phyloP scores from a whole-genome alignment of 108 stramenopile species.

The Nitzschia sp. region DNA sequence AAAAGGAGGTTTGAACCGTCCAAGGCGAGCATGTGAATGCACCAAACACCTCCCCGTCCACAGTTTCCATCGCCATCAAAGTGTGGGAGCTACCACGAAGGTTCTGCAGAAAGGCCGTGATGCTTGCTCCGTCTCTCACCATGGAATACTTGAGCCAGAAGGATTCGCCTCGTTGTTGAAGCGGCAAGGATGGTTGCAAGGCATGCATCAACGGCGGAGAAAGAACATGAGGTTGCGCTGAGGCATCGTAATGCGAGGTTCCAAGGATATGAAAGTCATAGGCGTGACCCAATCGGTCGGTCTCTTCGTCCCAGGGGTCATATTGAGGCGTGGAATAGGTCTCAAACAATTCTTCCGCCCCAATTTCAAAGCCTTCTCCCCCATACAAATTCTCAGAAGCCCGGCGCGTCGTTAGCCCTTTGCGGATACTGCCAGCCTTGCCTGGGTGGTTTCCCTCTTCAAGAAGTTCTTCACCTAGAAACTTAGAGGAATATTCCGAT shows the following conservation, averaged over 20 bases:
- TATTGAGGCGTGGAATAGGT: constrained; percentile 14
- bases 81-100: constrained; percentile 53
- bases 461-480: too few species aligned
- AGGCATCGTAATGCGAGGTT: constrained; percentile 48
- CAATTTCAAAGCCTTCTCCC: constrained; percentile 49
- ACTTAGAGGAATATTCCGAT: background rate
- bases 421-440: background rate
- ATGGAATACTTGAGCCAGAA: constrained; percentile 70
- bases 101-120: constrained; percentile 37
- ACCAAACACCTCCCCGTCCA: constrained; percentile 79
- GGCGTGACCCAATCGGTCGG: constrained; percentile 1
- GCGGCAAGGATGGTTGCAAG: constrained; percentile 46
- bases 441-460: background rate
- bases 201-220: constrained; percentile 60
- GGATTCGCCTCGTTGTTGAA: constrained; percentile 36
- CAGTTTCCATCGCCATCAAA: constrained; percentile 71
- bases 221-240: constrained; percentile 48
- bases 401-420: background rate
- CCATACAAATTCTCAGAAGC: constrained; percentile 31
- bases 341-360: constrained; percentile 11
- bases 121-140: constrained; percentile 58
- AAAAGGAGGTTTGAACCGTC: constrained; percentile 47
- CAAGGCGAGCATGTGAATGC: constrained; percentile 66
- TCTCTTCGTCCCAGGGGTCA: constrained; percentile 27
- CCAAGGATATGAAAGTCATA: constrained; percentile 44